A percentile compares a stretch with the other conserved stretches of the same genome.
Conservation (phyloP, 2,329 filamentous ascomycete genomes). For the Calonectria pseudoreteaudii region DNA sequence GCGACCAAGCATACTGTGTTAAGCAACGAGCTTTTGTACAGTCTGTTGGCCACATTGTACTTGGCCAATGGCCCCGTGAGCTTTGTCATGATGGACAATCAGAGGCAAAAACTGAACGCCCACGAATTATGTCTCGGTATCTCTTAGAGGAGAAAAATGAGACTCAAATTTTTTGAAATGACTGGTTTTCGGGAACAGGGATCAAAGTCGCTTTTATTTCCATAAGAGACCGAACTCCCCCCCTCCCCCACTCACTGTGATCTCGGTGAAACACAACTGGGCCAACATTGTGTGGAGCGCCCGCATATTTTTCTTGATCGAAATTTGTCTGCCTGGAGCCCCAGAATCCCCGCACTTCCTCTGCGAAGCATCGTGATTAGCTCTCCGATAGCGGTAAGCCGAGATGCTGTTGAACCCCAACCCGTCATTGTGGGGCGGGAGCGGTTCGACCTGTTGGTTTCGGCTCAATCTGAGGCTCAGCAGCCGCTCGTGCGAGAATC, state of each 20-base stretch:
- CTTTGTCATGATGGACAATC: not conserved
- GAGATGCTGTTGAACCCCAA: not conserved
- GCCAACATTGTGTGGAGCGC: not conserved
- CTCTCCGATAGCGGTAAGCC: not conserved
- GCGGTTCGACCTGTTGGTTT: not conserved
- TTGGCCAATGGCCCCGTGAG: not conserved
- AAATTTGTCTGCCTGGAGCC: not conserved
- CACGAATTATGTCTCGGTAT: not conserved
- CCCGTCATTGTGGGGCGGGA: not conserved
- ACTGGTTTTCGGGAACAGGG: not conserved
- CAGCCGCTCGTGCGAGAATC: constrained; percentile 1
- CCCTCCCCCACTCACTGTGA: not conserved
- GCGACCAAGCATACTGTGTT: not conserved
- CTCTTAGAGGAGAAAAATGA: not conserved
- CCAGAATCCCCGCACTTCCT: not conserved
- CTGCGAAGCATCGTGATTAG: not conserved
- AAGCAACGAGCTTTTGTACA: not conserved
- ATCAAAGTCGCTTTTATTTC: not conserved
- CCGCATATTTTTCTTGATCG: not conserved
- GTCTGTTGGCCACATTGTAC: not conserved
- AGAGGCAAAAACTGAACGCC: not conserved
- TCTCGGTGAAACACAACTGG: not conserved
- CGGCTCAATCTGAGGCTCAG: not conserved
- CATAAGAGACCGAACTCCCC: not conserved
- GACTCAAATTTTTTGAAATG: not conserved